Evolutionary conservation across 2,329 filamentous ascomycete species (phyloP).

Genomic region (Phialophora verrucosa): DNA sequence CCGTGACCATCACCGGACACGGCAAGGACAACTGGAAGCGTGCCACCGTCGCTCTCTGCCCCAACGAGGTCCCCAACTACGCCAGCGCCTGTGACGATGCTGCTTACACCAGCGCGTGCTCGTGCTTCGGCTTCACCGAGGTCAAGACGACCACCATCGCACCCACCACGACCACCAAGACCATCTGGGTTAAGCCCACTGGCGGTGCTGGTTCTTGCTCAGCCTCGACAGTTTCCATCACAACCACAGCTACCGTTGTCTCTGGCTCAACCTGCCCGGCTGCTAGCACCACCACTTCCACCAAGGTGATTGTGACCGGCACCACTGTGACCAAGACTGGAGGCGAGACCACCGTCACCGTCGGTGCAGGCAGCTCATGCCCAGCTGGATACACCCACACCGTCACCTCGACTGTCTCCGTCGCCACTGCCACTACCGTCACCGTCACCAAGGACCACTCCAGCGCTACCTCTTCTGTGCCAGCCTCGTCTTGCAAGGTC

Average conservation of each 20-base stretch:
- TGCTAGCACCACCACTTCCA: constrained; percentile 18
- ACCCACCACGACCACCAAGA: constrained; percentile 39
- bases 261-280: constrained; percentile 30
- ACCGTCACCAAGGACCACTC: neutral
- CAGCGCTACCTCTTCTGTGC: neutral
- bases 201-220: constrained; percentile 21
- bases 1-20: constrained; percentile 22
- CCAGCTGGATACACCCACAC: constrained; percentile 8
- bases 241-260: constrained; percentile 12
- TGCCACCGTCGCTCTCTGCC: constrained; percentile 36
- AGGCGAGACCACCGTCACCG: constrained; percentile 10
- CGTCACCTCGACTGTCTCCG: constrained; percentile 8
- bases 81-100: constrained; percentile 37
- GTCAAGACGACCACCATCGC: constrained; percentile 37
- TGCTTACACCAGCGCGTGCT: constrained; percentile 38
- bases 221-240: constrained; percentile 15
- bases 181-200: constrained; percentile 36
- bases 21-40: constrained; percentile 32
- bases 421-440: neutral
- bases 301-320: constrained; percentile 9
- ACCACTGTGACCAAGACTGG: constrained; percentile 16
- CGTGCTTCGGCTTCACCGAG: constrained; percentile 33
- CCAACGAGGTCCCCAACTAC: constrained; percentile 40
- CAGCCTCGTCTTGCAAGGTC: constrained; percentile 28
- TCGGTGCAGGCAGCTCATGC: neutral